Conservation (phyloP, 805 yeast species). For the Sungouiella blattae region DNA sequence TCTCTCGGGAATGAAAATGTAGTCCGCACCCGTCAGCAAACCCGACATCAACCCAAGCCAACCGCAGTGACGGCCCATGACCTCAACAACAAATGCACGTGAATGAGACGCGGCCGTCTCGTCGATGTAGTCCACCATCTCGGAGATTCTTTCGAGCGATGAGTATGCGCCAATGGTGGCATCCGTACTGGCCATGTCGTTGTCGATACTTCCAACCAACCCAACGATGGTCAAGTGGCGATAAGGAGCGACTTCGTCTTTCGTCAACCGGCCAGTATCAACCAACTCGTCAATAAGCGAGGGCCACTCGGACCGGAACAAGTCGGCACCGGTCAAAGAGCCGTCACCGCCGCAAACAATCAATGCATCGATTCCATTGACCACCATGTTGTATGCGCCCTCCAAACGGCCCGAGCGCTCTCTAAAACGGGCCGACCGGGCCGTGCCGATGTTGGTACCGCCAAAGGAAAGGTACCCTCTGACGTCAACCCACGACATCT, state of each 20-base stretch:
- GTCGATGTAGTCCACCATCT: constrained; percentile 75
- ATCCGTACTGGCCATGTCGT: constrained; percentile 82
- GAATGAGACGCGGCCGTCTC: constrained; percentile 83
- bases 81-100: constrained; percentile 80
- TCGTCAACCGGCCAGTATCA: constrained; percentile 41
- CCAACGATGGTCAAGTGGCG: constrained; percentile 67
- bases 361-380: constrained; percentile 71
- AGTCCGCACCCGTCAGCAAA: constrained; percentile 76
- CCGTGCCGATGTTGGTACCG: constrained; percentile 79
- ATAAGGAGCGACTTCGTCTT: constrained; percentile 44
- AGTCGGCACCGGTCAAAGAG: constrained; percentile 76
- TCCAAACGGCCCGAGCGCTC: constrained; percentile 62
- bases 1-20: constrained; percentile 74
- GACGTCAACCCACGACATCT: constrained; percentile 72
- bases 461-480: constrained; percentile 68
- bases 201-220: constrained; percentile 78
- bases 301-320: constrained; percentile 77
- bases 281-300: constrained; percentile 58
- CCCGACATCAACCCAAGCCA: constrained; percentile 86
- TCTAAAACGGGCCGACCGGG: constrained; percentile 64
- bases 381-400: constrained; percentile 64
- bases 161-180: constrained; percentile 81
- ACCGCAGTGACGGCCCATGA: constrained; percentile 89
- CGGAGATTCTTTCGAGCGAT: constrained; percentile 70
- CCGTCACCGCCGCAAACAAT: constrained; percentile 86